A percentile compares a stretch with the other conserved stretches of the same genome.
These are phyloP conservation scores for Aspergillus sp. DNA, from an alignment of 2,329 filamentous ascomycete species.

Conservation along the genomic window DNA sequence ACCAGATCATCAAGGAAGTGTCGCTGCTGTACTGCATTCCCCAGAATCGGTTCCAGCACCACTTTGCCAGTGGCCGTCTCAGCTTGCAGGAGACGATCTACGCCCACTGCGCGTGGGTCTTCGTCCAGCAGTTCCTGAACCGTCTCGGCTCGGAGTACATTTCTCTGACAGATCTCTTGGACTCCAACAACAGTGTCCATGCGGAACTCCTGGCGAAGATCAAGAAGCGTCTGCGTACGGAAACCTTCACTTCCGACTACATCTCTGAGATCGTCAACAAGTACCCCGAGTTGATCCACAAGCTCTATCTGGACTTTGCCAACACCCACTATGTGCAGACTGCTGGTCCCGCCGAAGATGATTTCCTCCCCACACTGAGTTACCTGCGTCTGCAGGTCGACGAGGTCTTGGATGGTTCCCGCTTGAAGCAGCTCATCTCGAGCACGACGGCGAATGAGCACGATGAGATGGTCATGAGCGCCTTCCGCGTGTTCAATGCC, in stretches of 20 bases:
- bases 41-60: slow-evolving; percentile 89
- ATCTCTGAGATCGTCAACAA: slow-evolving; percentile 95
- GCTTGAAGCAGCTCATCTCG: slow-evolving; percentile 73
- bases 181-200: slow-evolving; percentile 77
- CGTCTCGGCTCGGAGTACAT: slow-evolving; percentile 88
- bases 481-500: slow-evolving; percentile 93
- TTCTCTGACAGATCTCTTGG: slow-evolving; percentile 77
- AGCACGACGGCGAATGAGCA: slow-evolving; percentile 87
- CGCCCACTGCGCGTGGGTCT: slow-evolving; percentile 95
- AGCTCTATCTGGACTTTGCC: slow-evolving; percentile 88
- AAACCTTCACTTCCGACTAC: slow-evolving; percentile 98
- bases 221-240: slow-evolving; percentile 89
- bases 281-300: slow-evolving; percentile 82
- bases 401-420: slow-evolving; percentile 72
- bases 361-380: slow-evolving; percentile 69
- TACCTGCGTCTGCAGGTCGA: slow-evolving; percentile 66
- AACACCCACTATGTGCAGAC: slow-evolving; percentile 76
- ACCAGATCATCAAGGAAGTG: slow-evolving; percentile 98
- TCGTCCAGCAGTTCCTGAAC: slow-evolving; percentile 97
- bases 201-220: slow-evolving; percentile 87
- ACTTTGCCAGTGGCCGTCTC: slow-evolving; percentile 82
- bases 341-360: slow-evolving; percentile 58
- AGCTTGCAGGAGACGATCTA: slow-evolving; percentile 97
- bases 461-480: slow-evolving; percentile 96
- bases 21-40: slow-evolving; percentile 97